Conservation (phyloP, 2,329 filamentous ascomycete genomes). For the Chlorencoelia australis region DNA sequence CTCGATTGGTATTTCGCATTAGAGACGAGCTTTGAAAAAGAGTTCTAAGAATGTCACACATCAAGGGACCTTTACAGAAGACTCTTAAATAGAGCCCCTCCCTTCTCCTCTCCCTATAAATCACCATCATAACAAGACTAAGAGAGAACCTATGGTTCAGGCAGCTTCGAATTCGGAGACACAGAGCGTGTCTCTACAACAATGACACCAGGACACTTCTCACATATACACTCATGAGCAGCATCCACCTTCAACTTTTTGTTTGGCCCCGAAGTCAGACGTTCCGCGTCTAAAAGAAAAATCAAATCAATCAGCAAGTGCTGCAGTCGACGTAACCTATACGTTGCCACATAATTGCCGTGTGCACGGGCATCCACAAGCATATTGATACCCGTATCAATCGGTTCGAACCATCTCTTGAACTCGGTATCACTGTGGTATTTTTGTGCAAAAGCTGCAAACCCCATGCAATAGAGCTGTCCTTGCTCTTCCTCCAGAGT, state of each 20-base stretch:
- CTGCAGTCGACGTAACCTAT: constrained; percentile 15
- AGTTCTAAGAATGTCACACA: too few relatives aligned
- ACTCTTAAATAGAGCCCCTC: too few relatives aligned
- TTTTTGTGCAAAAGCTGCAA: constrained; percentile 14
- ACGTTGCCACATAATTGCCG: constrained; percentile 8
- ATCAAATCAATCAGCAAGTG: constrained; percentile 17
- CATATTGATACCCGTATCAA: constrained; percentile 10
- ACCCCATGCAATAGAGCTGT: constrained; percentile 18
- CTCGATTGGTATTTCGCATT: too few relatives aligned
- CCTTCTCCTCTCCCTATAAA: too few relatives aligned
- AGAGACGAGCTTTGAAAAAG: too few relatives aligned
- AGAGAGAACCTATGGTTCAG: constrained; percentile 8
- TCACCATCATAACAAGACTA: too few relatives aligned
- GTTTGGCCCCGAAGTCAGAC: constrained; percentile 1
- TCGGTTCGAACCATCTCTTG: constrained; percentile 14
- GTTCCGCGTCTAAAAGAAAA: constrained; percentile 12
- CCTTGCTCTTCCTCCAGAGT: constrained; percentile 14
- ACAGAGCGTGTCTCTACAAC: constrained; percentile 1
- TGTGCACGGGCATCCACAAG: constrained; percentile 8
- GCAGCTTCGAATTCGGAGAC: constrained; percentile 6
- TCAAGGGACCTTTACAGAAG: too few relatives aligned
- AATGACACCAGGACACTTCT: constrained; percentile 10
- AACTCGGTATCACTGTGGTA: constrained; percentile 12
- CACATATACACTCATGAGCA: constrained; percentile 14
- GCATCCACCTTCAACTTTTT: constrained; percentile 13